phyloP scores from a whole-genome alignment of 768 basidiomycete genomes.

The Postia placenta region DNA sequence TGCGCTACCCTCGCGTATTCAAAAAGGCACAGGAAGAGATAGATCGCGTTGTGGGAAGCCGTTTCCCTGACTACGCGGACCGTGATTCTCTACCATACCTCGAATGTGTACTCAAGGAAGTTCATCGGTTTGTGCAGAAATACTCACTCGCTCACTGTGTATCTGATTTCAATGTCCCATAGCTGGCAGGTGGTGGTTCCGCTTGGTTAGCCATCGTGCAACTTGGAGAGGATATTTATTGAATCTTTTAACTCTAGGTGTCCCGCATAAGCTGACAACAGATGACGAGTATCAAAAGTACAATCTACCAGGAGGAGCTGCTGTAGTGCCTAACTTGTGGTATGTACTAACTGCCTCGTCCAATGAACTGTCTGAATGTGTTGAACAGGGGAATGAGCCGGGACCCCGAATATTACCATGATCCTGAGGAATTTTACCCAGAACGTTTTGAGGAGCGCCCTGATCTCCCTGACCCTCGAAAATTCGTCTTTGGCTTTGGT shows the following conservation, averaged over 20 bases:
- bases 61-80: constrained; percentile 31
- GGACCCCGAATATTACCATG: not conserved
- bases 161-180: too few relatives aligned
- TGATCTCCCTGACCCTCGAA: constrained; percentile 28
- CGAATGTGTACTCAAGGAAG: constrained; percentile 30
- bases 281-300: not conserved
- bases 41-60: constrained; percentile 32
- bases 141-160: not conserved
- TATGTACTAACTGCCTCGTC: too few relatives aligned
- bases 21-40: constrained; percentile 34
- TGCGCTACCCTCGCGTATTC: constrained; percentile 29
- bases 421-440: not conserved
- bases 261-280: not conserved
- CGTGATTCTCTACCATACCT: constrained; percentile 31
- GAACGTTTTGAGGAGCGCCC: not conserved
- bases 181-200: too few relatives aligned
- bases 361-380: too few relatives aligned
- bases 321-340: not conserved
- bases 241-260: too few relatives aligned
- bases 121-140: constrained; percentile 6
- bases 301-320: not conserved
- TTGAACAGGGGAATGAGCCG: not conserved
- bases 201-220: too few relatives aligned
- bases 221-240: too few relatives aligned
- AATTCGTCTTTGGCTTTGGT: constrained; percentile 52